Evolutionary conservation across 371 early-diverging fungal genomes (phyloP).

Genomic region (Paraphysoderma sedebokerense): DNA sequence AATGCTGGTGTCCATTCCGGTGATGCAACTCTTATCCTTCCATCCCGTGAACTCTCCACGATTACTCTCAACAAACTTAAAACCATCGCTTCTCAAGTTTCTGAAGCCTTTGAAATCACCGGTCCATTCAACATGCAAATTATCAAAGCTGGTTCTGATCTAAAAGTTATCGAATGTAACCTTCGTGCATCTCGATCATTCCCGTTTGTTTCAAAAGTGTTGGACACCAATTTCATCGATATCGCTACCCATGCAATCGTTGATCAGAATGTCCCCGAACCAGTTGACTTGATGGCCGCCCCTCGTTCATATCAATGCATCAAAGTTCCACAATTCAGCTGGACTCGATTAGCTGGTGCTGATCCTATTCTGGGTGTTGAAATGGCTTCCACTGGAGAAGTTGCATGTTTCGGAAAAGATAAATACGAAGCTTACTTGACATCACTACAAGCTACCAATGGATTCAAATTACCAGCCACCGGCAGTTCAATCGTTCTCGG

Average conservation of each 20-base stretch:
- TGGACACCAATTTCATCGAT: constrained; percentile 76
- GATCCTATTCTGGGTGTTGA: constrained; percentile 92
- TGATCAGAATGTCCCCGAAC: constrained; percentile 19
- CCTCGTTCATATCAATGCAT: constrained; percentile 52
- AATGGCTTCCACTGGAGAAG: constrained; percentile 96
- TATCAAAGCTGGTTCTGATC: constrained; percentile 32
- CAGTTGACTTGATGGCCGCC: constrained; percentile 43
- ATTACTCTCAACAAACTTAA: constrained; percentile 46
- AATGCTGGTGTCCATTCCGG: constrained; percentile 94
- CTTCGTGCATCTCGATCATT: constrained; percentile 87
- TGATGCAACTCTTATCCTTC: constrained; percentile 83
- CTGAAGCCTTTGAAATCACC: constrained; percentile 71
- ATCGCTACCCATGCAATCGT: constrained; percentile 30
- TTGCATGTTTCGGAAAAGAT: constrained; percentile 85
- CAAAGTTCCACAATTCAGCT: constrained; percentile 88
- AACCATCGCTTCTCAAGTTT: constrained; percentile 64
- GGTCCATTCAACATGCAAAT: constrained; percentile 94
- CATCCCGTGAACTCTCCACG: constrained; percentile 50
- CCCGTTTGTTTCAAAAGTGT: constrained; percentile 89
- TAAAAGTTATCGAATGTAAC: constrained; percentile 95
- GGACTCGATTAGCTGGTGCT: constrained; percentile 82
- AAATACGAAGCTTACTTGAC: constrained; percentile 71
- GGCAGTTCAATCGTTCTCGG: constrained; percentile 50
- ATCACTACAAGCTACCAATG: constrained; percentile 63
- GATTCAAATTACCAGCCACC: constrained; percentile 52